These are phyloP conservation scores for Lenwebbia sp. DNA, from an alignment of 345 rosid species.

Conservation along the genomic window DNA sequence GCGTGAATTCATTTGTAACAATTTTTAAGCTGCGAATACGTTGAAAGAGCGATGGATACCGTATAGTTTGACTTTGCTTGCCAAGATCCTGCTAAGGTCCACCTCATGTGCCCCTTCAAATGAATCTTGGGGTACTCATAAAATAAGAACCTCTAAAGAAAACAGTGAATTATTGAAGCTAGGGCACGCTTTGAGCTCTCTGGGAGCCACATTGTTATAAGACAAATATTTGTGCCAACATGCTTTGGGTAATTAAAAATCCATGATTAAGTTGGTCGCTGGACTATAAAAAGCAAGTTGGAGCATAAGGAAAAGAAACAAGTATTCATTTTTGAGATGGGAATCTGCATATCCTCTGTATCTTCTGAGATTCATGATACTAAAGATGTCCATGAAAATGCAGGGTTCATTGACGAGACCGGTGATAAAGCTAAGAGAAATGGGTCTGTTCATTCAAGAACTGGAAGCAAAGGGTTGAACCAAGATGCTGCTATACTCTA, in stretches of 20 bases:
- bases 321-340: slow-evolving; percentile 18
- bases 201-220: slow-evolving; percentile 18
- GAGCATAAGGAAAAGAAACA: neutral
- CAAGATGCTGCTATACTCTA: slow-evolving; percentile 75
- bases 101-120: slow-evolving; percentile 28
- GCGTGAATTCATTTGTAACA: neutral
- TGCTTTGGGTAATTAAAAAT: slow-evolving; percentile 12
- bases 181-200: slow-evolving; percentile 15
- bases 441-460: slow-evolving; percentile 48
- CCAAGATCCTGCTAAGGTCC: neutral
- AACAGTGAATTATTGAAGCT: slow-evolving; percentile 16
- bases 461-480: slow-evolving; percentile 69
- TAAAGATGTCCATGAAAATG: slow-evolving; percentile 3
- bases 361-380: slow-evolving; percentile 31
- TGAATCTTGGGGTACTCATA: slow-evolving; percentile 45
- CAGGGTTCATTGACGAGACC: neutral
- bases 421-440: neutral
- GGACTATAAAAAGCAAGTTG: neutral
- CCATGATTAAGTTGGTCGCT: neutral
- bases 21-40: neutral
- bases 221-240: slow-evolving; percentile 5
- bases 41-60: neutral
- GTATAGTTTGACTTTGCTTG: neutral
- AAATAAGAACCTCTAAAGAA: slow-evolving; percentile 1
- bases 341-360: slow-evolving; percentile 44